Evolutionary conservation across 345 rosid genomes (phyloP).

Genomic region (Arabidopsis suecica): DNA sequence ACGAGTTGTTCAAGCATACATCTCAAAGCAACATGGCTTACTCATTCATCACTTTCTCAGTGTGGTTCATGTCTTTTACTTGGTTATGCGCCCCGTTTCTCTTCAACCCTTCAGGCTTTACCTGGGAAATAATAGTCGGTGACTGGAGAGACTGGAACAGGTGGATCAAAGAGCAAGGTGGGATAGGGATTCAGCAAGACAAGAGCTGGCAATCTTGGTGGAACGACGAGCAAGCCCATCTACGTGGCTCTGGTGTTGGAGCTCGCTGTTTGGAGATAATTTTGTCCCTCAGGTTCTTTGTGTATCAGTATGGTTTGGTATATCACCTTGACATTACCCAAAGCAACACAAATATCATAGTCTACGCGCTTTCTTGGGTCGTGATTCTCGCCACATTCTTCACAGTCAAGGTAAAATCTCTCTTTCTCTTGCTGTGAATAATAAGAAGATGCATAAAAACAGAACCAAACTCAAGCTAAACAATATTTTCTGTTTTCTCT

Average conservation of each 20-base stretch:
- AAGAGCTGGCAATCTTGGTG: conserved; percentile 99
- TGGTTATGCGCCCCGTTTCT: conserved; percentile 96
- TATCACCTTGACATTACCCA: conserved; percentile 97
- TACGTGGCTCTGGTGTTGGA: conserved; percentile 70
- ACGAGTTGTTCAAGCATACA: conserved; percentile 83
- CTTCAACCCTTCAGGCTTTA: conserved; percentile 90
- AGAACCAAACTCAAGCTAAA: conserved; percentile 8
- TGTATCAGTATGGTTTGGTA: conserved; percentile 96
- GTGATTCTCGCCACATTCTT: conserved; percentile 83
- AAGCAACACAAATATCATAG: conserved; percentile 77
- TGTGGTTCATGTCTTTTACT: conserved; percentile 96
- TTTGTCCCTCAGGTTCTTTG: conserved; percentile 82
- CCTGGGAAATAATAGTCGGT: conserved; percentile 89
- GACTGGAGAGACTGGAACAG: conserved; percentile 99
- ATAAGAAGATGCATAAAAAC: neutral
- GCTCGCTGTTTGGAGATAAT: conserved; percentile 77
- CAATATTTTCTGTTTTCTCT: neutral
- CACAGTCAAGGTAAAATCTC: conserved; percentile 70
- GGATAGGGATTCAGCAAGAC: conserved; percentile 91
- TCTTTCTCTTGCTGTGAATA: neutral
- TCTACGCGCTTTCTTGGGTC: conserved; percentile 91
- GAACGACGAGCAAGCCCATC: conserved; percentile 89
- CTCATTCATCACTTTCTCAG: conserved; percentile 78
- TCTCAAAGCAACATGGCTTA: conserved; percentile 88
- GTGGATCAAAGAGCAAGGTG: conserved; percentile 97